Evolutionary conservation across 805 yeast species (phyloP).

Genomic region (Zygosaccharomyces siamensis): DNA sequence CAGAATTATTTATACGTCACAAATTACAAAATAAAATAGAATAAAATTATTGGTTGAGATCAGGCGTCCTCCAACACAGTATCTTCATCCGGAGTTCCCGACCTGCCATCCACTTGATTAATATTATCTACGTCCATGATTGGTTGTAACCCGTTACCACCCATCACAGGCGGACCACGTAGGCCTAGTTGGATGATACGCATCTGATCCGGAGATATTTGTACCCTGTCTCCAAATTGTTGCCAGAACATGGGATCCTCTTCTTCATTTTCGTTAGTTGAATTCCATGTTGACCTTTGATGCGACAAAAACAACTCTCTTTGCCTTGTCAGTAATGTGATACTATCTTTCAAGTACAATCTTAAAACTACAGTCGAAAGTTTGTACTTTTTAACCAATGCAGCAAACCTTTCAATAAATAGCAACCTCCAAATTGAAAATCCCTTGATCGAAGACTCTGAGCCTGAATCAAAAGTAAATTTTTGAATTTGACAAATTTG

Average conservation of each 20-base stretch:
- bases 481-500: slow-evolving; percentile 27
- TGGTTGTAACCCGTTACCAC: slow-evolving; percentile 13
- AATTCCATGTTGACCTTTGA: slow-evolving; percentile 22
- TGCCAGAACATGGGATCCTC: slow-evolving; percentile 15
- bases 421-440: slow-evolving; percentile 29
- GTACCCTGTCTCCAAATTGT: slow-evolving; percentile 15
- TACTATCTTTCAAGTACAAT: slow-evolving; percentile 32
- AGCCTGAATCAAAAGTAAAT: slow-evolving; percentile 19
- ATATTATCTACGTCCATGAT: slow-evolving; percentile 10
- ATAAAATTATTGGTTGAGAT: background rate
- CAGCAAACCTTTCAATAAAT: slow-evolving; percentile 26
- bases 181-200: slow-evolving; percentile 27
- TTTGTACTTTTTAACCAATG: slow-evolving; percentile 28
- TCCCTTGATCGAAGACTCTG: slow-evolving; percentile 25
- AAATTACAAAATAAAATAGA: background rate
- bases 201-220: slow-evolving; percentile 26
- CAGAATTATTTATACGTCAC: background rate
- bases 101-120: slow-evolving; percentile 19
- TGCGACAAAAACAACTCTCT: slow-evolving; percentile 31
- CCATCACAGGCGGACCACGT: slow-evolving; percentile 16
- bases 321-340: slow-evolving; percentile 32
- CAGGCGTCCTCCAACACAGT: slow-evolving; percentile 18
- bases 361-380: slow-evolving; percentile 32
- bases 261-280: slow-evolving; percentile 12
- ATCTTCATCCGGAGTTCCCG: slow-evolving; percentile 31